Evolutionary conservation across 2,329 filamentous ascomycete genomes (phyloP).

Genomic region (Dryadomyces sulphureus): DNA sequence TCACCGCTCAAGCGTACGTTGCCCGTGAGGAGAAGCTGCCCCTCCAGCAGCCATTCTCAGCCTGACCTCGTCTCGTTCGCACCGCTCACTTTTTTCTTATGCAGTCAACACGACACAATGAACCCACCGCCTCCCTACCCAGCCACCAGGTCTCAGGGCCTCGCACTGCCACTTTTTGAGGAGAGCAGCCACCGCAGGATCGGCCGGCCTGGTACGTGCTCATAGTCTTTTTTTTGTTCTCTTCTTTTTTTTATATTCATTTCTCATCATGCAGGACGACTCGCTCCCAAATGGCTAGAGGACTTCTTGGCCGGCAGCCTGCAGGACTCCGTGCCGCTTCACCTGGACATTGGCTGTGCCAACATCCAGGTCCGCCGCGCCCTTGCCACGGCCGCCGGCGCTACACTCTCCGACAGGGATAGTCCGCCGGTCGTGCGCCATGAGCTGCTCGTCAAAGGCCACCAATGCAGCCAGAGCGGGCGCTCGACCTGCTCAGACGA

Average conservation of each 20-base stretch:
- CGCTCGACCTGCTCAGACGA: slow-evolving; percentile 1
- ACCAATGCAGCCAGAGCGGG: slow-evolving; percentile 9
- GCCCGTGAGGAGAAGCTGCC: too few relatives aligned
- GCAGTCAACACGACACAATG: slow-evolving; percentile 2
- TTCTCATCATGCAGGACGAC: slow-evolving; percentile 7
- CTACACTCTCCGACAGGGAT: neutral
- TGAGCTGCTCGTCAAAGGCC: slow-evolving; percentile 11
- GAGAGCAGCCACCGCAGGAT: slow-evolving; percentile 6
- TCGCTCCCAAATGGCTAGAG: slow-evolving; percentile 13
- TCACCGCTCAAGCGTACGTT: too few relatives aligned
- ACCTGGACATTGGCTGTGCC: slow-evolving; percentile 10
- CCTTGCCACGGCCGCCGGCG: slow-evolving; percentile 2
- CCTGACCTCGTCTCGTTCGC: neutral
- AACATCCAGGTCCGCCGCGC: slow-evolving; percentile 2
- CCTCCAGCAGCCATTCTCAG: too few relatives aligned
- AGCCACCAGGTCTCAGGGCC: slow-evolving; percentile 6
- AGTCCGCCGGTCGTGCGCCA: slow-evolving; percentile 4
- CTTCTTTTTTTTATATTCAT: too few relatives aligned
- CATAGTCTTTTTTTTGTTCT: too few relatives aligned
- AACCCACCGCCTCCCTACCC: slow-evolving; percentile 8
- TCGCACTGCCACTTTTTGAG: slow-evolving; percentile 3
- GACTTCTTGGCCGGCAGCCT: slow-evolving; percentile 10
- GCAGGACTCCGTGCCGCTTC: neutral
- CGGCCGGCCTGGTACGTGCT: slow-evolving; percentile 6
- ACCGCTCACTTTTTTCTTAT: neutral